phyloP scores from a whole-genome alignment of 148 eudicot genomes.

The Rhododendron mucronatum region DNA sequence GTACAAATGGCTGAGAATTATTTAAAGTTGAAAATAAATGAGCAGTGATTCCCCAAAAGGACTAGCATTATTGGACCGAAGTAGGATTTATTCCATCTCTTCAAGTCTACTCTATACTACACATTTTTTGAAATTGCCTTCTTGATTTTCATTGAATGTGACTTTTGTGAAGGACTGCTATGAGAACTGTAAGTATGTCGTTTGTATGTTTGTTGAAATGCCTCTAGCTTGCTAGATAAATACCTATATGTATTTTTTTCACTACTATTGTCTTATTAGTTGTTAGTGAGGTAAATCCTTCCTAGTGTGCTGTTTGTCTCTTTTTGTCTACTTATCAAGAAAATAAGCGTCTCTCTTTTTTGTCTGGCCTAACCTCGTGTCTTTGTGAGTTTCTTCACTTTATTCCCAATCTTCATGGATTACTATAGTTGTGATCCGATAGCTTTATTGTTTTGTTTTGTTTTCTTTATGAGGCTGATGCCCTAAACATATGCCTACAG shows the following conservation, averaged over 20 bases:
- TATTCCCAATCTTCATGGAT: neutral
- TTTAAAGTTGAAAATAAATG: too few species aligned
- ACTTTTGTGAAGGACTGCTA: neutral
- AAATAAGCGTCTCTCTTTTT: neutral
- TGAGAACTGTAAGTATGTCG: neutral
- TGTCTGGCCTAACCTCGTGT: neutral
- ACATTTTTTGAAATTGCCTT: neutral
- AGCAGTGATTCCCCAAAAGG: neutral
- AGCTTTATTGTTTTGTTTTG: neutral
- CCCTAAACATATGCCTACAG: conserved; percentile 21
- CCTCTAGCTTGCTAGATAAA: neutral
- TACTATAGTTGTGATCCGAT: neutral
- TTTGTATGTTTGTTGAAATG: neutral
- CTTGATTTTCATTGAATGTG: neutral
- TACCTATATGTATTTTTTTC: neutral
- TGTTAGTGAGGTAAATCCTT: neutral
- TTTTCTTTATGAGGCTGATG: conserved; percentile 2
- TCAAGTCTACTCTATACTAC: neutral
- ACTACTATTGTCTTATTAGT: neutral
- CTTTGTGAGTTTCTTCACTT: neutral
- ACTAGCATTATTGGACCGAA: neutral
- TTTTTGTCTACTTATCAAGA: neutral
- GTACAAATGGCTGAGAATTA: neutral
- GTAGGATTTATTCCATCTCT: neutral
- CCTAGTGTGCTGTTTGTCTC: neutral